Evolutionary conservation across 345 rosid species (phyloP), one percentile per base, ranked within the genome.

Genomic region (Linum trigynum): DNA sequence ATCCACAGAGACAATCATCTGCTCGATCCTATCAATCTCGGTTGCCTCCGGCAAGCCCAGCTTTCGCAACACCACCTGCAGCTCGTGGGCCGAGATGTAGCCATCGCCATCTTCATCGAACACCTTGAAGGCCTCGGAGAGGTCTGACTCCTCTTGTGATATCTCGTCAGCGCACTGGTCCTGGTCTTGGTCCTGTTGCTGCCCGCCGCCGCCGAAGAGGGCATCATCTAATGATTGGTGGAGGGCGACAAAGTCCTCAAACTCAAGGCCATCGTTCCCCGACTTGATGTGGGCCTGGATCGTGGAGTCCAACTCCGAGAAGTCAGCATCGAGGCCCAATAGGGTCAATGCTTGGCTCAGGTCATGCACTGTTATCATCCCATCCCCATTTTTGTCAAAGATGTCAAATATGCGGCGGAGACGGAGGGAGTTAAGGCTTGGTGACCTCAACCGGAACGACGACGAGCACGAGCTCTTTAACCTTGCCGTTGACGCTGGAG

Each of bases 91-190:
- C 0, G 97, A 92, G 53, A 88, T 92, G 76, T 77, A 90, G 0
- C 97, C 96, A 59, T 92, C 97, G 0, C 97, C 96, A 12, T 90
- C 88, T 77, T 80, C 96, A 15, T 92, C 97, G 55, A 90, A 88
- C 61, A 92, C 98, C 80, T 92, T 92, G 72, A 92, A 92, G 37
- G 97, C 96, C 79, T 90, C 98, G 8, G 82, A 64, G 41, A 92
- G 76, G 66, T 92, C 98, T 1, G 87, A 66, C 38, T 92, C 97
- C 55, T 86, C 91, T 71, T 71, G 80, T 12, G 65, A 42, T 15
- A 51, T 51, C 35, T 35, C 60, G 8, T 63, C 57, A 4, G 2
- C 59, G 1, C 5, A 16, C 14, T 40, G 59, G 7, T 53, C 8
- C 0, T n/a, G 38, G 39, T n/a, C 71, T 0, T 14, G 60, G 1